phyloP scores from a whole-genome alignment of 2,329 filamentous ascomycete genomes.

The Canariomyces notabilis region DNA sequence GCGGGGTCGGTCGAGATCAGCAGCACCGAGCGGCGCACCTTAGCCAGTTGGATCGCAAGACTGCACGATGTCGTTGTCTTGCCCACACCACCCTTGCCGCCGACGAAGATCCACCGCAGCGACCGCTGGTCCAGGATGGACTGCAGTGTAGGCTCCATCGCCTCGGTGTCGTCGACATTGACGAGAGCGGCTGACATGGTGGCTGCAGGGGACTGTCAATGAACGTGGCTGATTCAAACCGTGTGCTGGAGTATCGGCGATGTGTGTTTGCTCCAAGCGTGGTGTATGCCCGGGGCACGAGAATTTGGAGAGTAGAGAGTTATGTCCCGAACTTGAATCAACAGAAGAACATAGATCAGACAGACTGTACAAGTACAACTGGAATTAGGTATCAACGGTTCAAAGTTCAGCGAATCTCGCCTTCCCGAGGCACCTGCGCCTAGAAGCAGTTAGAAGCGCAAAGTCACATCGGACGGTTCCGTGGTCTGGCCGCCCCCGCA shows the following conservation, averaged over 20 bases:
- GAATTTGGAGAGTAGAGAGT: too few relatives aligned
- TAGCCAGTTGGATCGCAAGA: slow-evolving; percentile 93
- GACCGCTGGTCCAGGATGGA: slow-evolving; percentile 92
- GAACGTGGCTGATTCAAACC: too few relatives aligned
- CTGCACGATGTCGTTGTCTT: slow-evolving; percentile 99
- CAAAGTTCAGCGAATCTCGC: too few relatives aligned
- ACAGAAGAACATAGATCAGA: too few relatives aligned
- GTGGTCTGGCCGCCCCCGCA: slow-evolving; percentile 10
- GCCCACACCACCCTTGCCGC: slow-evolving; percentile 95
- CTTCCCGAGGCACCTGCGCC: too few relatives aligned
- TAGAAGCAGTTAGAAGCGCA: slow-evolving; percentile 26
- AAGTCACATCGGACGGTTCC: slow-evolving; percentile 15
- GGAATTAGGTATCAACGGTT: too few relatives aligned
- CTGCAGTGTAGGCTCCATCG: slow-evolving; percentile 88
- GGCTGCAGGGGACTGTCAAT: slow-evolving; percentile 11
- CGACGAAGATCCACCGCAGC: slow-evolving; percentile 98
- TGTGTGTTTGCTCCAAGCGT: too few relatives aligned
- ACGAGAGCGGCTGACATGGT: slow-evolving; percentile 41
- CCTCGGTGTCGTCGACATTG: slow-evolving; percentile 52
- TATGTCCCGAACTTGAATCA: too few relatives aligned
- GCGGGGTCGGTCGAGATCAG: slow-evolving; percentile 98
- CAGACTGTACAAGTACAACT: too few relatives aligned
- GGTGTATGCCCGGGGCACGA: too few relatives aligned
- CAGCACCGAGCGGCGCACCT: slow-evolving; percentile 88
- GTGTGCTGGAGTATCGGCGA: too few relatives aligned